Evolutionary conservation across 768 basidiomycete genomes (phyloP), one percentile per base, ranked within the genome.

Genomic region (Hygrophoropsis aurantiaca): DNA sequence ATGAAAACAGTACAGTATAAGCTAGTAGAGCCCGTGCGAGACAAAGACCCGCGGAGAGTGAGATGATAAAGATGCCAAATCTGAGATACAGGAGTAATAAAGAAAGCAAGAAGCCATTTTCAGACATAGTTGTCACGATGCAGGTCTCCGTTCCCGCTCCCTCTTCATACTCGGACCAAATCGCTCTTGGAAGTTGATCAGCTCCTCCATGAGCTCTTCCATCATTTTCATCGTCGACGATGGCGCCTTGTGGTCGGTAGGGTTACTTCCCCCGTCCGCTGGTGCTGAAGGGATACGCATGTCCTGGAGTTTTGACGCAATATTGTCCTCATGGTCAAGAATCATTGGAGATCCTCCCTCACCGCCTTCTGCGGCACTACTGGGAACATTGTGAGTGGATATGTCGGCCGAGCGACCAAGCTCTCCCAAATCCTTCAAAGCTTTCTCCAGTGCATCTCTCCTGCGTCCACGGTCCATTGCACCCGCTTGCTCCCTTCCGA

Each of bases 201-300:
- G 69, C 64, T 94, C 92, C 59, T 89, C 81, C 84, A 93, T 93
- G 9, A 95, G 72, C 57, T 88, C 90, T 61, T 93, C 92, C 86
- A 95, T 90, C 72, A 87, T 75, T 67, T 80, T 84, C 81, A 89
- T 87, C 33, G 86, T 86, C 59, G 62, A 61, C 39, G 56, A 53
- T 9, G 57, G 55, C 7, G 36, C 16, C 20, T 51, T 37, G 23
- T 36, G 35, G 27, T 50, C 59, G 13, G 45, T 38, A 25, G 48
- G 34, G 0, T 16, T 15, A n/a, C 32, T 36, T 3, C 41, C 41
- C 39, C 54, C 52, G 25, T 15, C 48, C 23, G n/a, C 21, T 10
- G 41, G 23, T 41, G 33, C 35, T 32, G 44, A 38, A 7, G 18
- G 7, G 26, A 40, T 30, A 13, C 51, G 58, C 39, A 47, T 41